phyloP scores from a whole-genome alignment of 1,284 basidiomycete genomes.

The Tetrapyrgos nigripes region DNA sequence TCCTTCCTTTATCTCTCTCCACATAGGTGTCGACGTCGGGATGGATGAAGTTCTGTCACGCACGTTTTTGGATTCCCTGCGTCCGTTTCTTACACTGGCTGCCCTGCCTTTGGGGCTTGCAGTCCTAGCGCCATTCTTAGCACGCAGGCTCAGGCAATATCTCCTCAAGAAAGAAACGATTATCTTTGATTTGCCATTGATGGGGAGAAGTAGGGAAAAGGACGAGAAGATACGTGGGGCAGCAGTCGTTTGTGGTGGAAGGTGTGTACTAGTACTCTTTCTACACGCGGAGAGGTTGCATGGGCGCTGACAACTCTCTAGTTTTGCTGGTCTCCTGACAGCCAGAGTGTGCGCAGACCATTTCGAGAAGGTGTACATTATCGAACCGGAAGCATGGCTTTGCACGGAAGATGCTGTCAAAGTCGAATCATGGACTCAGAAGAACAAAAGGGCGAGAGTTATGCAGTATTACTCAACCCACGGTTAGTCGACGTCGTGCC shows the following conservation, averaged over 20 bases:
- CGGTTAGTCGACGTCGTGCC: too few relatives aligned
- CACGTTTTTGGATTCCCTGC: too few relatives aligned
- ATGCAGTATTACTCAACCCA: slow-evolving; percentile 33
- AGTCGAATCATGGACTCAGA: slow-evolving; percentile 19
- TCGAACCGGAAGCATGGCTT: slow-evolving; percentile 39
- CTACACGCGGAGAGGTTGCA: not conserved
- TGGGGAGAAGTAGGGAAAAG: not conserved
- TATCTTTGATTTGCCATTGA: not conserved
- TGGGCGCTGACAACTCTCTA: slow-evolving; percentile 6
- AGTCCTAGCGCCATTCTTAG: too few relatives aligned
- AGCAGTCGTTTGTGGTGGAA: slow-evolving; percentile 34
- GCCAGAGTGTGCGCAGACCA: slow-evolving; percentile 35
- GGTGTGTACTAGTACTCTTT: slow-evolving; percentile 19
- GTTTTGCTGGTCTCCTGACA: slow-evolving; percentile 32
- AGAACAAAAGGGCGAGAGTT: slow-evolving; percentile 27
- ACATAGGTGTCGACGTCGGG: too few relatives aligned
- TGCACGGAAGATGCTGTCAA: slow-evolving; percentile 19
- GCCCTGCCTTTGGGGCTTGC: too few relatives aligned
- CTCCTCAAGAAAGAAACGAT: not conserved
- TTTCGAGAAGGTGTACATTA: slow-evolving; percentile 38
- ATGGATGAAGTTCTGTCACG: too few relatives aligned
- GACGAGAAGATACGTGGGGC: slow-evolving; percentile 25
- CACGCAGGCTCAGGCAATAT: not conserved
- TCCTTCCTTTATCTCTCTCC: too few relatives aligned
- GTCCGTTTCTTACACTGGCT: too few relatives aligned